phyloP scores from a whole-genome alignment of 1,139 yeast genomes.

The Meyerozyma athensensis region DNA sequence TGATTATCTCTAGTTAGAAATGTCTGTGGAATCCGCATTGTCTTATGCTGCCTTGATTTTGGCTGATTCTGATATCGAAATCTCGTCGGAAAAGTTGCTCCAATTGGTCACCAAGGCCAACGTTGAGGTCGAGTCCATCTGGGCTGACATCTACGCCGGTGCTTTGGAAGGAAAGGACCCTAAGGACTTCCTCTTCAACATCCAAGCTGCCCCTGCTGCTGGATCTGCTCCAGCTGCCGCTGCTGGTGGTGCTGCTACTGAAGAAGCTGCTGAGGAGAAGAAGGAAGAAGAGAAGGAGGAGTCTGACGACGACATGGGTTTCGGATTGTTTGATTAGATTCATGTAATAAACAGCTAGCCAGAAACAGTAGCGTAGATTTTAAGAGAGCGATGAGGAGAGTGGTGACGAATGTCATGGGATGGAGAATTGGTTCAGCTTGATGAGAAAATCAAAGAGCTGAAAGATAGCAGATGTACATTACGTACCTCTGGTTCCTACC shows the following conservation, averaged over 20 bases:
- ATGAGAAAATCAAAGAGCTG: no score
- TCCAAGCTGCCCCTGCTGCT: slow-evolving; percentile 65
- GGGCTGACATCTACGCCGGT: slow-evolving; percentile 80
- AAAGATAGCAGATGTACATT: no score
- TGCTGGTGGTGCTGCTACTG: slow-evolving; percentile 54
- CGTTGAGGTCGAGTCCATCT: slow-evolving; percentile 52
- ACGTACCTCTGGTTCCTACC: no score
- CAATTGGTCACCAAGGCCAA: slow-evolving; percentile 53
- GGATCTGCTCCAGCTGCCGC: slow-evolving; percentile 57
- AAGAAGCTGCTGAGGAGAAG: slow-evolving; percentile 51
- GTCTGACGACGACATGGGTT: slow-evolving; percentile 74
- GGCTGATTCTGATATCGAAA: slow-evolving; percentile 79
- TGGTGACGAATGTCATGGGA: no score
- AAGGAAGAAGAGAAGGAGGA: slow-evolving; percentile 56
- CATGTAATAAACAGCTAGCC: slow-evolving; percentile 1
- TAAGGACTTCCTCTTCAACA: slow-evolving; percentile 71
- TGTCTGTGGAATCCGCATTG: slow-evolving; percentile 81
- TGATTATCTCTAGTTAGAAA: slow-evolving; percentile 47
- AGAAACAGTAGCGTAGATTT: no score
- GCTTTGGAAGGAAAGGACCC: slow-evolving; percentile 77
- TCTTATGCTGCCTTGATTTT: slow-evolving; percentile 87
- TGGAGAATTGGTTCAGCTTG: no score
- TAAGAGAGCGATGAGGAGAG: no score
- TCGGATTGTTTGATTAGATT: slow-evolving; percentile 78
- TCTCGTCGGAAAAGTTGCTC: slow-evolving; percentile 70